These are phyloP conservation scores for Globisporangium orthogonon DNA, from an alignment of 352 stramenopile genomes.

Conservation along the genomic window DNA sequence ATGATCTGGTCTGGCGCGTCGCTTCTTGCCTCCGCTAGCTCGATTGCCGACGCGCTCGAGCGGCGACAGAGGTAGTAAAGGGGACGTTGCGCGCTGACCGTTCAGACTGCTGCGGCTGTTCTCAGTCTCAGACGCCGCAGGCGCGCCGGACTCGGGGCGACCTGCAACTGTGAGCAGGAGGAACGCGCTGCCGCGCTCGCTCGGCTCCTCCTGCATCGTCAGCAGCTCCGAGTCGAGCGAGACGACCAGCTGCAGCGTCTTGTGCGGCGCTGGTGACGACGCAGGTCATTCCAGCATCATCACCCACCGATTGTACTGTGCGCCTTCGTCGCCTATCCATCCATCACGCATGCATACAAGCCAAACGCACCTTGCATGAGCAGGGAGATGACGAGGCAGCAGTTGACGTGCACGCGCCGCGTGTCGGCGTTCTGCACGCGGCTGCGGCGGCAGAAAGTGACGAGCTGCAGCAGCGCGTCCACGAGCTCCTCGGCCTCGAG, in stretches of 20 bases:
- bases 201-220: constrained; percentile 36
- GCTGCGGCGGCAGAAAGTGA: constrained; percentile 51
- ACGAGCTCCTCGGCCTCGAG: constrained; percentile 64
- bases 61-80: neutral
- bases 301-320: neutral
- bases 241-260: constrained; percentile 42
- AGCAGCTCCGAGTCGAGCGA: constrained; percentile 66
- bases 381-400: constrained; percentile 80
- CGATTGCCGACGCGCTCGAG: neutral
- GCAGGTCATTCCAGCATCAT: neutral
- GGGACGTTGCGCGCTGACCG: neutral
- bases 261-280: constrained; percentile 18
- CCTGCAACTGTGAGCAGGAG: constrained; percentile 46
- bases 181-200: constrained; percentile 32
- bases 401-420: constrained; percentile 73
- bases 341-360: neutral
- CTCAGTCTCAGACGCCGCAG: neutral
- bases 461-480: constrained; percentile 65
- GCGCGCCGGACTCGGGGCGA: constrained; percentile 27
- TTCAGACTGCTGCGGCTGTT: constrained; percentile 3
- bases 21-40: neutral
- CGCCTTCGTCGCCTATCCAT: neutral
- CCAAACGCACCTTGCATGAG: constrained; percentile 49
- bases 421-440: constrained; percentile 43
- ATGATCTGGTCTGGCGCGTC: neutral